These are phyloP conservation scores for Eimeria praecox DNA, from an alignment of 169 alveolate genomes.

Conservation along the genomic window DNA sequence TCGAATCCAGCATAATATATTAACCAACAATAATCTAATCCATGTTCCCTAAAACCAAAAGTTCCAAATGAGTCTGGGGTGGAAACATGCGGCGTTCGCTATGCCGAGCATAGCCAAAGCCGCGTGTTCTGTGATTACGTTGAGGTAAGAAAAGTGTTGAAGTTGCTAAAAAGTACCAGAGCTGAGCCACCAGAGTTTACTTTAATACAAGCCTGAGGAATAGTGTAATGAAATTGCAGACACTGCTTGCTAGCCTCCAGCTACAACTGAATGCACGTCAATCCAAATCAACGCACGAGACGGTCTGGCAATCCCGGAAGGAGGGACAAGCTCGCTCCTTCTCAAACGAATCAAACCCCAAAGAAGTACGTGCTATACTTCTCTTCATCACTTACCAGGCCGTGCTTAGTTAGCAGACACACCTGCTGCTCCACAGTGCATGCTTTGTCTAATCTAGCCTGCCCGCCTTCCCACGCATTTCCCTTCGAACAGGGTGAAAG, in stretches of 20 bases:
- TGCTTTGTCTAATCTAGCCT: background rate
- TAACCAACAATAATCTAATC: background rate
- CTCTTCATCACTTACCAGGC: background rate
- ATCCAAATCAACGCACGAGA: background rate
- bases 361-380: background rate
- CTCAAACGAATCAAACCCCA: background rate
- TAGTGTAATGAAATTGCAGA: background rate
- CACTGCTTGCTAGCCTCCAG: background rate
- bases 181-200: background rate
- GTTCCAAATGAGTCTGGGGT: background rate
- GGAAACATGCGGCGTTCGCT: background rate
- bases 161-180: background rate
- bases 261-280: background rate
- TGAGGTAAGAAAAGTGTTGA: background rate
- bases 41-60: background rate
- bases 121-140: background rate
- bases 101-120: background rate
- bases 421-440: background rate
- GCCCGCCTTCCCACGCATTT: background rate
- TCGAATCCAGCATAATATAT: background rate
- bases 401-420: background rate
- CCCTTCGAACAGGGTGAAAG: background rate
- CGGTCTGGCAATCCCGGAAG: background rate
- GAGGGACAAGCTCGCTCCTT: background rate
- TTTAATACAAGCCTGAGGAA: background rate